These are phyloP conservation scores for Colletotrichum musae DNA, from an alignment of 2,329 filamentous ascomycete species.

Conservation along the genomic window DNA sequence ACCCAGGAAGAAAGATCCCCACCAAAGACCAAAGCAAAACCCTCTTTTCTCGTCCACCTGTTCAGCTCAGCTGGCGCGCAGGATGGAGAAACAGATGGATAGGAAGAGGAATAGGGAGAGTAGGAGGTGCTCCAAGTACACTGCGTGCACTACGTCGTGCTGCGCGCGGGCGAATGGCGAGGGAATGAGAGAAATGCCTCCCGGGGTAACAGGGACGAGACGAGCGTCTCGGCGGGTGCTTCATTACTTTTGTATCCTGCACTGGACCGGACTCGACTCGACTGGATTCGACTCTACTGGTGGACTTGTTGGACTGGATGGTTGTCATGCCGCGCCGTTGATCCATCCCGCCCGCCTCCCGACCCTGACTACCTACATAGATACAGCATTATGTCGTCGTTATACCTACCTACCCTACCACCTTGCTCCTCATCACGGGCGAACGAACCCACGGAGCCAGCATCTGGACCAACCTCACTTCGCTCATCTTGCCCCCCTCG, in stretches of 20 bases:
- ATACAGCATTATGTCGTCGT: no score
- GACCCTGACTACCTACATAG: neutral
- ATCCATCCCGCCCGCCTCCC: neutral
- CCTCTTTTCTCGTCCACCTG: constrained; percentile 1
- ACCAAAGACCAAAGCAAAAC: constrained; percentile 8
- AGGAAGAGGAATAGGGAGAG: no score
- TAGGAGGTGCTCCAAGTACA: no score
- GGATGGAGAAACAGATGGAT: neutral
- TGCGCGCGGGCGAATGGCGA: constrained; percentile 27
- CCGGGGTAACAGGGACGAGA: constrained; percentile 28
- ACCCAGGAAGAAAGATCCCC: constrained; percentile 5
- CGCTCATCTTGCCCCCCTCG: neutral
- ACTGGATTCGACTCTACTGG: no score
- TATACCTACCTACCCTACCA: no score
- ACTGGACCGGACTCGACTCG: neutral
- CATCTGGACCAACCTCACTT: neutral
- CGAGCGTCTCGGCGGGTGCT: constrained; percentile 38
- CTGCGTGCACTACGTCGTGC: neutral
- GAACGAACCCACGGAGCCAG: neutral
- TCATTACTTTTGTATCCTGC: constrained; percentile 39
- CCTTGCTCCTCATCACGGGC: neutral
- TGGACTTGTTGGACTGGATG: no score
- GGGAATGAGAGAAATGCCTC: constrained; percentile 26
- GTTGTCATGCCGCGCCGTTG: neutral
- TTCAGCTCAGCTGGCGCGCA: constrained; percentile 22